A percentile compares a stretch with the other conserved stretches of the same genome.
Evolutionary conservation across 176 grass and related monocot genomes (phyloP).

Genomic region (Elymus sibiricus): DNA sequence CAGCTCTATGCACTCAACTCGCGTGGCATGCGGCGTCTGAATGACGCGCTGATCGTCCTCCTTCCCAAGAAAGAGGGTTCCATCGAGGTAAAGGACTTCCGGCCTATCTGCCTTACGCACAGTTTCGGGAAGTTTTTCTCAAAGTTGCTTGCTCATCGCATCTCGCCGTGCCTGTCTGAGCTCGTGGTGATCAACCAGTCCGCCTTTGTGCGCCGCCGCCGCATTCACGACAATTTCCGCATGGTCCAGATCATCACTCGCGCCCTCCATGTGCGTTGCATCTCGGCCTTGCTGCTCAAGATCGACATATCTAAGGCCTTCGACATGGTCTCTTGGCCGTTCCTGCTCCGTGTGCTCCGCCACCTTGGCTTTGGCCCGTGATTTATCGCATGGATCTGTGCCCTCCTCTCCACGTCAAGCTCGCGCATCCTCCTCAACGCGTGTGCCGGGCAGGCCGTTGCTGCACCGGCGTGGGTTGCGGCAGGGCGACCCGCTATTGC

Average conservation of each 20-base stretch:
- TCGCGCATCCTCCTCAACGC: not conserved
- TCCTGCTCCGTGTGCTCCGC: not conserved
- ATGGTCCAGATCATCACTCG: not conserved
- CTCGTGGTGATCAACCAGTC: not conserved
- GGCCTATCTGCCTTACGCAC: not conserved
- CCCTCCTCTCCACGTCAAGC: no score
- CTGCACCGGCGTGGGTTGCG: no score
- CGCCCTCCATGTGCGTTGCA: no score
- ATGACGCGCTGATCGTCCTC: not conserved
- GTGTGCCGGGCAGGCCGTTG: not conserved
- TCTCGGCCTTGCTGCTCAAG: no score
- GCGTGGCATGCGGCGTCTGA: fast-evolving
- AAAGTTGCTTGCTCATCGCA: not conserved
- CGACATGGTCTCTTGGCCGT: not conserved
- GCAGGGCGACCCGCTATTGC: no score
- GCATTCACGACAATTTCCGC: not conserved
- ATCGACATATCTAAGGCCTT: not conserved
- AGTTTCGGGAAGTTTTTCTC: not conserved
- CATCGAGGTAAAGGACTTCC: not conserved
- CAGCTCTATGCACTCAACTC: not conserved
- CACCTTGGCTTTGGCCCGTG: not conserved
- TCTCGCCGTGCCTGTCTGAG: no score
- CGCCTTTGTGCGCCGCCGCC: fast-evolving
- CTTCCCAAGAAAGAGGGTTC: not conserved
- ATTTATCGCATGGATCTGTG: not conserved